Evolutionary conservation across 495 filamentous ascomycete species (phyloP).

Genomic region (Tuber brumale): DNA sequence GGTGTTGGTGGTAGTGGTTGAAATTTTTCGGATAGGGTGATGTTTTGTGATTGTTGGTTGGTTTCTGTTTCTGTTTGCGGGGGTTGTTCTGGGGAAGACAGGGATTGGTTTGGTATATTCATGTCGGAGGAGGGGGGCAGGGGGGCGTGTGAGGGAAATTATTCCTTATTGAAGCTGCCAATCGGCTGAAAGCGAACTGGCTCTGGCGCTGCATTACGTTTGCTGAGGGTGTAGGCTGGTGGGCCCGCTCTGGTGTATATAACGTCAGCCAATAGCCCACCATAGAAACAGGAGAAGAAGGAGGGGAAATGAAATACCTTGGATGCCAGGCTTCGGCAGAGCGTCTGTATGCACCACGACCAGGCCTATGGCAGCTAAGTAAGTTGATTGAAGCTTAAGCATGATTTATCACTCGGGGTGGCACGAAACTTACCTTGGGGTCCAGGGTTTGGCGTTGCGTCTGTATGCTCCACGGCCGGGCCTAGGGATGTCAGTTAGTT

Average conservation of each 20-base stretch:
- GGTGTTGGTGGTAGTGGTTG: not conserved
- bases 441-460: not conserved
- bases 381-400: not conserved
- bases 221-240: not conserved
- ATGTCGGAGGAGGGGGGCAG: not conserved
- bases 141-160: not conserved
- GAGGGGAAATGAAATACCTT: not conserved
- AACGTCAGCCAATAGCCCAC: not conserved
- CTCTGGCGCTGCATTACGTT: not conserved
- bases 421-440: not conserved
- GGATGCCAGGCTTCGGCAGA: not conserved
- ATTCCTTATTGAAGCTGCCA: not conserved
- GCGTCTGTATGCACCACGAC: not conserved
- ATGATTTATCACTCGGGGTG: not conserved
- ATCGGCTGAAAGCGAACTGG: not conserved
- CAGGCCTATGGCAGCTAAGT: not conserved
- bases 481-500: not conserved
- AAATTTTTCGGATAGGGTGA: not conserved
- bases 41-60: not conserved
- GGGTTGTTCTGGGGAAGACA: not conserved
- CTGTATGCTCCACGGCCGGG: conserved; percentile 1
- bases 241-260: not conserved
- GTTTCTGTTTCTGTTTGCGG: not conserved
- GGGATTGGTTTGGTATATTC: not conserved
- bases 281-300: not conserved